Percentiles rank a stretch among this genome's conserved stretches.
Conservation (phyloP, 73 alveolate genomes). For the Halteria grandinella region DNA sequence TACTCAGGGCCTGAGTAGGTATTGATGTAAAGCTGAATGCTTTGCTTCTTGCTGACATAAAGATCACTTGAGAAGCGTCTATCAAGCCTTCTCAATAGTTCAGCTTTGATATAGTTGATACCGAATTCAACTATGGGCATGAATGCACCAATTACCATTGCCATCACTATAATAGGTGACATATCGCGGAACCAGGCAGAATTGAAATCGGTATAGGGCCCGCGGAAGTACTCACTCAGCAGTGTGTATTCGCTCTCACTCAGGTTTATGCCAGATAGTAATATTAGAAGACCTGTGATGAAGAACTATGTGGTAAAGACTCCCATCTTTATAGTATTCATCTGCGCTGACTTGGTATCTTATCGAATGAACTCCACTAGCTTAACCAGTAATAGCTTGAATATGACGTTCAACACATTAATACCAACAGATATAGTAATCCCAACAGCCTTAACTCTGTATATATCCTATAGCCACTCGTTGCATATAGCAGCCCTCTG, state of each 20-base stretch:
- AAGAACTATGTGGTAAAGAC: conserved; percentile 57
- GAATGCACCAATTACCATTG: conserved; percentile 55
- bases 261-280: conserved; percentile 45
- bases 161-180: conserved; percentile 21
- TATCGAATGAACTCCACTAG: conserved; percentile 42
- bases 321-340: conserved; percentile 24
- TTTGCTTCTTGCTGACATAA: conserved; percentile 24
- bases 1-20: conserved; percentile 65
- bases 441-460: neutral
- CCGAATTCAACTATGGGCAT: conserved; percentile 57
- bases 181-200: conserved; percentile 58
- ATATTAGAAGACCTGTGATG: conserved; percentile 54
- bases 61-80: conserved; percentile 29
- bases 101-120: neutral
- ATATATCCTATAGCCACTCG: conserved; percentile 22
- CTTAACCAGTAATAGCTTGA: conserved; percentile 21
- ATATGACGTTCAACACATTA: conserved; percentile 38
- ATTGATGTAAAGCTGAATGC: conserved; percentile 54
- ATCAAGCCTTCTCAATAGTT: conserved; percentile 25
- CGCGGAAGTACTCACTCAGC: neutral
- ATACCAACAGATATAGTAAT: conserved; percentile 25
- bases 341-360: conserved; percentile 32
- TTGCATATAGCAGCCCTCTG: conserved; percentile 22
- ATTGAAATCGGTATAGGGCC: conserved; percentile 52
- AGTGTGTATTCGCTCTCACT: conserved; percentile 43